Evolutionary conservation across 164 flowering plant genomes (phyloP).

Genomic region (Protea cynaroides): DNA sequence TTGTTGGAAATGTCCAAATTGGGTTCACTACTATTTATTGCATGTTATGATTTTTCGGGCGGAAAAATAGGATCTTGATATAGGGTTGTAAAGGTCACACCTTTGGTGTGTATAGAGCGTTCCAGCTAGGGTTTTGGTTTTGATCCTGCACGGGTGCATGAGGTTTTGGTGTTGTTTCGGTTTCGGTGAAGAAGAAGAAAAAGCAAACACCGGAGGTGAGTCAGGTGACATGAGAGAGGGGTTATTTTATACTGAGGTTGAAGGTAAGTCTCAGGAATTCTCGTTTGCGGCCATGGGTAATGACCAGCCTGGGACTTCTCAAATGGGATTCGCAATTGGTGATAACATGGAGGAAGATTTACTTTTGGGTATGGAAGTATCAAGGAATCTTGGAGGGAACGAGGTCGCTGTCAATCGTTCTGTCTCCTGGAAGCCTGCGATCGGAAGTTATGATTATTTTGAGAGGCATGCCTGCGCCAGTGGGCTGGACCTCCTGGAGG

Average conservation of each 20-base stretch:
- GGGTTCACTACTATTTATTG: not conserved
- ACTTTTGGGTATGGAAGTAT: not conserved
- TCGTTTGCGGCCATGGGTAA: conserved; percentile 5
- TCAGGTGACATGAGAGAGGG: conserved; percentile 15
- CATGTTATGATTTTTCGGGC: not conserved
- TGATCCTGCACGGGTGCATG: conserved; percentile 33
- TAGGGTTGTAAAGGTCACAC: conserved; percentile 1
- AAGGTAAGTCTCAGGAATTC: conserved; percentile 12
- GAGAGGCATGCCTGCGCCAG: conserved; percentile 14
- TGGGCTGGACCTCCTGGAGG: conserved; percentile 1
- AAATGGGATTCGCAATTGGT: not conserved
- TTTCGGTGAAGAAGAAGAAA: conserved; percentile 21
- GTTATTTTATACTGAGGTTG: conserved; percentile 9
- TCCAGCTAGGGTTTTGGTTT: conserved; percentile 5
- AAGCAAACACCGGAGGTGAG: not conserved
- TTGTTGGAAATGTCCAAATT: not conserved
- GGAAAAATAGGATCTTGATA: not conserved
- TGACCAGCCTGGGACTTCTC: conserved; percentile 19
- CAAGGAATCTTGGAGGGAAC: conserved; percentile 10
- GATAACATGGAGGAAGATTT: conserved; percentile 4
- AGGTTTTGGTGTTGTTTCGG: conserved; percentile 51
- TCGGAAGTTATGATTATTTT: conserved; percentile 17
- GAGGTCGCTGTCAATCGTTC: conserved; percentile 8
- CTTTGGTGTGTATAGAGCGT: not conserved
- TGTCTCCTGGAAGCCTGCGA: conserved; percentile 10